A percentile compares a stretch with the other conserved stretches of the same genome.
These are phyloP conservation scores for Xylaria sp. DNA, from an alignment of 2,329 filamentous ascomycete genomes.

Conservation along the genomic window DNA sequence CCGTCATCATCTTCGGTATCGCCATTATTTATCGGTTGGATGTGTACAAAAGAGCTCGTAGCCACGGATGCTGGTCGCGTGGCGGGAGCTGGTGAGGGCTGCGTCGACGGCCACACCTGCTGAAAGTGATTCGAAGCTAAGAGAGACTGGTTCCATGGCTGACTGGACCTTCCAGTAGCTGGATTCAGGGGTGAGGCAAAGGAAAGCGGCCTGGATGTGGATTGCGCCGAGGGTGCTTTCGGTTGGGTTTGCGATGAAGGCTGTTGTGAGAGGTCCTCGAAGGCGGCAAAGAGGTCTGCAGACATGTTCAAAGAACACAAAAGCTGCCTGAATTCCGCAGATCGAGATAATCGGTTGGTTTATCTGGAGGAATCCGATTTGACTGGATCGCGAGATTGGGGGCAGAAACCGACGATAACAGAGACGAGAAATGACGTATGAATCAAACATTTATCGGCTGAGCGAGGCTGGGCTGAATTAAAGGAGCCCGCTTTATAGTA, in stretches of 20 bases:
- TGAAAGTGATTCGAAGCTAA: constrained; percentile 31
- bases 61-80: constrained; percentile 30
- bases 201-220: constrained; percentile 37
- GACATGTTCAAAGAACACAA: constrained; percentile 60
- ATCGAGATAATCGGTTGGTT: neutral
- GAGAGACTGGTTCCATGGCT: constrained; percentile 46
- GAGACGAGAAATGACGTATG: constrained; percentile 1
- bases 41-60: constrained; percentile 23
- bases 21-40: constrained; percentile 44
- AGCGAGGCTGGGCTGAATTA: neutral
- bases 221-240: constrained; percentile 22
- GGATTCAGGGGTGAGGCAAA: constrained; percentile 33
- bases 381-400: neutral
- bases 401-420: neutral
- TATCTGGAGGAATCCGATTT: neutral
- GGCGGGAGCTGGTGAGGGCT: constrained; percentile 39
- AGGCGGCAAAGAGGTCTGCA: constrained; percentile 73
- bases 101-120: constrained; percentile 45
- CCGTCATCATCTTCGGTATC: constrained; percentile 71
- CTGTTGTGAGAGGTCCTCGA: constrained; percentile 59
- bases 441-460: neutral
- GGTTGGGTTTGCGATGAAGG: constrained; percentile 39
- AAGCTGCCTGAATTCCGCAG: neutral
- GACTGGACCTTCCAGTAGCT: constrained; percentile 26
- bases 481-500: no score